Evolutionary conservation across 169 alveolate species (phyloP).

Genomic region (Plasmodium vinckei): DNA sequence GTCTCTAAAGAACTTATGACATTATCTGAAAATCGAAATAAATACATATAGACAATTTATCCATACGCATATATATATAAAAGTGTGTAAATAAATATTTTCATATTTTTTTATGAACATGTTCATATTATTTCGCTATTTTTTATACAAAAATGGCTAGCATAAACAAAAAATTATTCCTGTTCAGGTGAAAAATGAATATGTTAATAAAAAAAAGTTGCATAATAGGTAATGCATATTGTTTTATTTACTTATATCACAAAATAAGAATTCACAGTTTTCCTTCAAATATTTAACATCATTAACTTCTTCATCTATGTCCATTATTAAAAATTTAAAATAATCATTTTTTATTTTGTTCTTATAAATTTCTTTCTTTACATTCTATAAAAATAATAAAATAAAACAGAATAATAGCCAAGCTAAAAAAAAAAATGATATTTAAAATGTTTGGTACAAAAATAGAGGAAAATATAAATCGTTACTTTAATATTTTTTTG

Average conservation of each 20-base stretch:
- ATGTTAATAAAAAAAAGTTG: background rate
- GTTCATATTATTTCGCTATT: too few relatives aligned
- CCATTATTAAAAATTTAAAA: constrained; percentile 38
- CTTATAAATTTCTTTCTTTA: constrained; percentile 38
- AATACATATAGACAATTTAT: too few relatives aligned
- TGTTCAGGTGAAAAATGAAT: background rate
- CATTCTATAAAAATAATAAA: constrained; percentile 8
- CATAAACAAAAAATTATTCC: background rate
- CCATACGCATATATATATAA: too few relatives aligned
- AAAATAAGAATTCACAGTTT: constrained; percentile 45
- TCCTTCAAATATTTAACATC: constrained; percentile 61
- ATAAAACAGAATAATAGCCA: too few relatives aligned
- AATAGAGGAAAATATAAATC: background rate
- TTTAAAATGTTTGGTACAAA: background rate
- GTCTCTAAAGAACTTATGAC: constrained; percentile 58
- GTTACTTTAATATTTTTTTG: constrained; percentile 42
- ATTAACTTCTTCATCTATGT: constrained; percentile 49
- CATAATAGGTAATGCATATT: background rate
- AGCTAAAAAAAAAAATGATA: background rate
- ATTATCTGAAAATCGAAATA: constrained; percentile 12
- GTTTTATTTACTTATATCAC: constrained; percentile 39
- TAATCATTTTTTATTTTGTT: constrained; percentile 61
- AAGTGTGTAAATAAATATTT: too few relatives aligned
- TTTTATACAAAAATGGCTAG: too few relatives aligned
- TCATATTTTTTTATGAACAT: too few relatives aligned